A percentile compares a stretch with the other conserved stretches of the same genome.
Conservation (phyloP, 306 rosid genomes). For the Cucumis melo region DNA sequence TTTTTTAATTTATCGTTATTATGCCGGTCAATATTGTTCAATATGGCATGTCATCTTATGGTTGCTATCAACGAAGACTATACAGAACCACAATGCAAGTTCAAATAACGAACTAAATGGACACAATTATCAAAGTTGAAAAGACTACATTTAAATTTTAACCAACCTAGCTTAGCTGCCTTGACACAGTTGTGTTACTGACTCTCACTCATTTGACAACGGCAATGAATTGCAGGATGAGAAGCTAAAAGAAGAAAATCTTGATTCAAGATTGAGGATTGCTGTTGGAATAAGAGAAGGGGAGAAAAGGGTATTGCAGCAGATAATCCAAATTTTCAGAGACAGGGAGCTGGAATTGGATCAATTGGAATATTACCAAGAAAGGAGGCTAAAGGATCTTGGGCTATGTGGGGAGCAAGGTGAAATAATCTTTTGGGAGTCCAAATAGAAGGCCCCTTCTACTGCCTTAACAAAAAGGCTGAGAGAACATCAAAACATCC, state of each 20-base stretch:
- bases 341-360: slow-evolving; percentile 54
- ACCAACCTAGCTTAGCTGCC: neutral
- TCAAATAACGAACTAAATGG: neutral
- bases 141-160: neutral
- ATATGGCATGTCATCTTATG: too few relatives aligned
- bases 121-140: neutral
- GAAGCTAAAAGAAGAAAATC: slow-evolving; percentile 42
- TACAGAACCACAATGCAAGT: too few relatives aligned
- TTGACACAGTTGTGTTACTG: neutral
- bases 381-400: slow-evolving; percentile 91
- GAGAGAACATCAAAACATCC: too few relatives aligned
- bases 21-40: too few relatives aligned
- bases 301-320: slow-evolving; percentile 71
- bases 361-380: slow-evolving; percentile 68
- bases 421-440: slow-evolving; percentile 70
- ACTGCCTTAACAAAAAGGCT: neutral
- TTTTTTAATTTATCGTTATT: too few relatives aligned
- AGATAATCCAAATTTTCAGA: slow-evolving; percentile 53
- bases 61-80: too few relatives aligned
- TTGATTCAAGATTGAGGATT: slow-evolving; percentile 52
- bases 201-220: neutral
- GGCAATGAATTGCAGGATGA: slow-evolving; percentile 47
- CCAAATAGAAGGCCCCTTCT: neutral
- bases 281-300: slow-evolving; percentile 86
- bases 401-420: slow-evolving; percentile 92